phyloP scores from a whole-genome alignment of 148 eudicot genomes.

The Camellia japonica region DNA sequence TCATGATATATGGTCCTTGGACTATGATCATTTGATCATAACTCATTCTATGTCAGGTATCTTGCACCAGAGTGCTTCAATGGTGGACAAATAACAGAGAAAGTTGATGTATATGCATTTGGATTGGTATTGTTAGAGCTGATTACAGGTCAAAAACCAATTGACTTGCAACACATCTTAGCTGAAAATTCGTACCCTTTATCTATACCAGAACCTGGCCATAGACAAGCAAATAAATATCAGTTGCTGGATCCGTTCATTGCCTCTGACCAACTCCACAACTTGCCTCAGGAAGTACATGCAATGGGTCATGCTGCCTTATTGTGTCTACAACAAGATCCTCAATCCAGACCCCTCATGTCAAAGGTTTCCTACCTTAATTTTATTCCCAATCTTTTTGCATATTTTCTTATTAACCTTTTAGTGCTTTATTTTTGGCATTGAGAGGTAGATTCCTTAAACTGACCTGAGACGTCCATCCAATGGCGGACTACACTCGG shows the following conservation, averaged over 20 bases:
- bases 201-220: conserved; percentile 32
- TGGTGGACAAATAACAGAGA: conserved; percentile 66
- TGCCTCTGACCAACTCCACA: conserved; percentile 32
- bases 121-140: conserved; percentile 78
- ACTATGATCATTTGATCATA: neutral
- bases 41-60: conserved; percentile 39
- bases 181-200: conserved; percentile 43
- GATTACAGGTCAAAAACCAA: conserved; percentile 61
- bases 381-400: neutral
- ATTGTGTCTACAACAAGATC: conserved; percentile 82
- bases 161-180: conserved; percentile 47
- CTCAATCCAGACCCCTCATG: conserved; percentile 79
- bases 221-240: conserved; percentile 27
- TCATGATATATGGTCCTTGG: neutral
- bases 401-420: neutral
- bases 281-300: conserved; percentile 64
- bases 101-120: conserved; percentile 80
- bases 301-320: conserved; percentile 73
- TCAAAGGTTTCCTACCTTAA: conserved; percentile 57
- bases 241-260: conserved; percentile 37
- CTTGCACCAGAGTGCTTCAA: conserved; percentile 82
- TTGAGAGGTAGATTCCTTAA: neutral
- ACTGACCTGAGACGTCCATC: neutral
- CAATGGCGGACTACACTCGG: neutral
- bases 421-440: conserved; percentile 1